phyloP scores from a whole-genome alignment of 2,329 filamentous ascomycete species.

The Bipolaris cookei region DNA sequence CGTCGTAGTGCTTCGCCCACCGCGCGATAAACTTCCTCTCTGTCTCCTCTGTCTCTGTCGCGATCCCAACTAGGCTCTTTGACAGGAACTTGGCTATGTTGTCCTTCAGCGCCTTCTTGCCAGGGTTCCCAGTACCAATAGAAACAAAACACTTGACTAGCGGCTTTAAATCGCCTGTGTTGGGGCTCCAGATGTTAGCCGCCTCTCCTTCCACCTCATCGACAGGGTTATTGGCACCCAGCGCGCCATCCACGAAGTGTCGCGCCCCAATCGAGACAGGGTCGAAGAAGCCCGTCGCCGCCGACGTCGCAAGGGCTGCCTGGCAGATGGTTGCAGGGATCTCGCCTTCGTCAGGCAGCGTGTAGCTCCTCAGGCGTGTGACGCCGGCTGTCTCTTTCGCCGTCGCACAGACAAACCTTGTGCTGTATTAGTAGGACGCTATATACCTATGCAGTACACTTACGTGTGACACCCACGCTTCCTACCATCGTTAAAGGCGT shows the following conservation, averaged over 20 bases:
- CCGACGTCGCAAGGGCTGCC: not conserved
- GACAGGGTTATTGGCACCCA: not conserved
- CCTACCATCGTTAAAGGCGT: not conserved
- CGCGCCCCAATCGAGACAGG: not conserved
- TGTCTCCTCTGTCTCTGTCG: not conserved
- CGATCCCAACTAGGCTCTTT: not conserved
- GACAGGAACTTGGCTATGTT: not conserved
- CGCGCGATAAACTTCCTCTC: not conserved
- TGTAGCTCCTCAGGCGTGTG: not conserved
- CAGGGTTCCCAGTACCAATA: not conserved
- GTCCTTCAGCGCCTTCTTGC: not conserved
- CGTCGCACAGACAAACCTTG: not conserved
- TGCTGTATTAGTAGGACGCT: not conserved
- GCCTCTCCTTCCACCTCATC: not conserved
- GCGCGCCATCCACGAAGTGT: not conserved
- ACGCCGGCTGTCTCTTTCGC: not conserved
- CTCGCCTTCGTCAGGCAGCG: not conserved
- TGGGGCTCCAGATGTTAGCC: not conserved
- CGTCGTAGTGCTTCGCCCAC: not conserved
- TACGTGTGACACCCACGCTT: not conserved
- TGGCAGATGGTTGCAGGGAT: not conserved
- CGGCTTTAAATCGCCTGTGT: not conserved
- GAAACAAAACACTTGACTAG: not conserved
- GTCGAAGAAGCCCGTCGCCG: not conserved
- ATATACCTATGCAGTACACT: not conserved